Percentiles rank a stretch among this genome's conserved stretches.
These are phyloP conservation scores for Tanacetum coccineum DNA, from an alignment of 129 eudicot genomes.

Conservation along the genomic window DNA sequence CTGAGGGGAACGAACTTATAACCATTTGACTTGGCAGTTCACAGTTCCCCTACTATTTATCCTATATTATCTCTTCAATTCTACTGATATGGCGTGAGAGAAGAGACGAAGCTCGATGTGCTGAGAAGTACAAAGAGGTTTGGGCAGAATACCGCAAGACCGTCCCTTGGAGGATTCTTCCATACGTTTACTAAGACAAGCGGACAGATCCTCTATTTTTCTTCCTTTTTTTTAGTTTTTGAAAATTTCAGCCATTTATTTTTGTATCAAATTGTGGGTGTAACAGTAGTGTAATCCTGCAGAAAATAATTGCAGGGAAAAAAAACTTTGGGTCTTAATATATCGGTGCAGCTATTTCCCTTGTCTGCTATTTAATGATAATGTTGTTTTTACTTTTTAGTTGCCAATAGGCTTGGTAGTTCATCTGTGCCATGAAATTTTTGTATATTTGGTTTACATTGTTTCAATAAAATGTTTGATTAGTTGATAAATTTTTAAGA, in stretches of 20 bases:
- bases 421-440: no score
- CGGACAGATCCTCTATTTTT: no score
- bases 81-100: slow-evolving; percentile 94
- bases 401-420: no score
- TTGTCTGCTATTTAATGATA: no score
- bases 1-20: background rate
- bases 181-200: slow-evolving; percentile 56
- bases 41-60: slow-evolving; percentile 85
- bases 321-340: background rate
- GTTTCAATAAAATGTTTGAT: no score
- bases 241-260: background rate
- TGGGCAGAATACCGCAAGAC: slow-evolving; percentile 75
- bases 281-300: background rate
- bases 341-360: background rate
- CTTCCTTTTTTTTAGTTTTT: background rate
- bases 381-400: no score
- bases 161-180: slow-evolving; percentile 95
- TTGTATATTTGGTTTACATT: no score
- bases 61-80: slow-evolving; percentile 80
- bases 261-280: no score
- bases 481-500: no score
- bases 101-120: slow-evolving; percentile 97
- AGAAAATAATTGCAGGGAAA: background rate
- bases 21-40: slow-evolving; percentile 58
- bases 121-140: slow-evolving; percentile 89